Percentiles rank a stretch among this genome's conserved stretches.
Evolutionary conservation across 2,329 filamentous ascomycete species (phyloP).

Genomic region (Fusarium nematophilum): DNA sequence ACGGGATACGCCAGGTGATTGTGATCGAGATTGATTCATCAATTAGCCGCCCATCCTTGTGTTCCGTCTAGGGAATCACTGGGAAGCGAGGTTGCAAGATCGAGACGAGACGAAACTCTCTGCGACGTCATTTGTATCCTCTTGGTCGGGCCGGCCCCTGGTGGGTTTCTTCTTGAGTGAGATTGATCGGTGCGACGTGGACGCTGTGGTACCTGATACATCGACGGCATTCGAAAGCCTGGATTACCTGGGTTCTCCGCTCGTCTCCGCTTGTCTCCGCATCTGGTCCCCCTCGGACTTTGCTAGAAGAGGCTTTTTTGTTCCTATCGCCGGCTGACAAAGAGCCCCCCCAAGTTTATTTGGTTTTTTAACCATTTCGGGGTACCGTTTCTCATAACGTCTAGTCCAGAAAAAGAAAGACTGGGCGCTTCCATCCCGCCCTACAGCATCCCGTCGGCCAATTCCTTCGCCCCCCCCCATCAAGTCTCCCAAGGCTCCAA

Average conservation of each 20-base stretch:
- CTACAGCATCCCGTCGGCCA: slow-evolving; percentile 17
- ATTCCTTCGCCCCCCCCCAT: slow-evolving; percentile 21
- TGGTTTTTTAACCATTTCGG: slow-evolving; percentile 19
- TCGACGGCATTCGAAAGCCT: slow-evolving; percentile 25
- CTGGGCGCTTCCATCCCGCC: slow-evolving; percentile 9
- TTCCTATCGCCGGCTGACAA: slow-evolving; percentile 23
- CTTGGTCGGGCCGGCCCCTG: slow-evolving; percentile 34
- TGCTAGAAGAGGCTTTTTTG: slow-evolving; percentile 9
- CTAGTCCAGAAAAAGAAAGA: slow-evolving; percentile 18
- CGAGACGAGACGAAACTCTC: slow-evolving; percentile 11
- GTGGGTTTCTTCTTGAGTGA: slow-evolving; percentile 28
- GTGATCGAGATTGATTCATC: background rate
- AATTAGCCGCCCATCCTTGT: slow-evolving; percentile 17
- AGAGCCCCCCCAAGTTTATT: slow-evolving; percentile 19
- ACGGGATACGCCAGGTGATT: slow-evolving; percentile 16
- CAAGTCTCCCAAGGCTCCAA: slow-evolving; percentile 14
- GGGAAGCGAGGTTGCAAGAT: slow-evolving; percentile 19
- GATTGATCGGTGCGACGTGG: slow-evolving; percentile 26
- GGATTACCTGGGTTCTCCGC: slow-evolving; percentile 33
- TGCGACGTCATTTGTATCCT: slow-evolving; percentile 36
- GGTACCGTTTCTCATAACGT: slow-evolving; percentile 13
- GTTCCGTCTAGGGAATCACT: slow-evolving; percentile 22
- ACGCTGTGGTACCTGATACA: slow-evolving; percentile 23
- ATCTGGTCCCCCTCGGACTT: slow-evolving; percentile 36
- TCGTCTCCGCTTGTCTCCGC: slow-evolving; percentile 40